Evolutionary conservation across 257 asterid genomes (phyloP).

Genomic region (Leptodermis oblonga): DNA sequence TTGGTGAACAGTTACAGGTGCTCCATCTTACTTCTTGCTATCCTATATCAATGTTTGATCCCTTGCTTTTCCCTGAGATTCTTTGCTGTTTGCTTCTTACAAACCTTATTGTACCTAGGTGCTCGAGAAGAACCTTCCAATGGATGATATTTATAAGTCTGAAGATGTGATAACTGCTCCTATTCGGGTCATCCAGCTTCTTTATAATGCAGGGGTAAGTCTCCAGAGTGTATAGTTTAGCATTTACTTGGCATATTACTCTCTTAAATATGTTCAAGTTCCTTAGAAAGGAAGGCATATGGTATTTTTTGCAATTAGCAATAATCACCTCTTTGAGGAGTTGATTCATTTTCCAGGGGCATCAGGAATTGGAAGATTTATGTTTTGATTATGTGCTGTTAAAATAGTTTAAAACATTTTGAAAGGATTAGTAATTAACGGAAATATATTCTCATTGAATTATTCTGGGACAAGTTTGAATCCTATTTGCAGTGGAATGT

Average conservation of each 20-base stretch:
- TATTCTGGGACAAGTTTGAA: neutral
- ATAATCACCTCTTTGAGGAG: neutral
- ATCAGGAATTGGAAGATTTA: neutral
- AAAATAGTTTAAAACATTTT: neutral
- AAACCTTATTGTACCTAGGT: slow-evolving; percentile 41
- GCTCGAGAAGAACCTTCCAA: slow-evolving; percentile 88
- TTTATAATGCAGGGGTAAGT: slow-evolving; percentile 88
- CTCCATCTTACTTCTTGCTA: slow-evolving; percentile 15
- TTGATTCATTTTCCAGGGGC: neutral
- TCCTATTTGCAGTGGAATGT: neutral
- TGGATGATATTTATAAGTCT: slow-evolving; percentile 76
- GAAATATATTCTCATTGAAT: neutral
- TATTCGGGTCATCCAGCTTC: slow-evolving; percentile 82
- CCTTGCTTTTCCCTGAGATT: slow-evolving; percentile 4
- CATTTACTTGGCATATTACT: neutral
- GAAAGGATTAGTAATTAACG: neutral
- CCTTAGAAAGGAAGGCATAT: neutral
- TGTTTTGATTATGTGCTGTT: neutral
- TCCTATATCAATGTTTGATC: slow-evolving; percentile 14
- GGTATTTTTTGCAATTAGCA: neutral
- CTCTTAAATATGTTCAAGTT: neutral
- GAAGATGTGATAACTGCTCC: slow-evolving; percentile 85
- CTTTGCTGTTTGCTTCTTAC: slow-evolving; percentile 18
- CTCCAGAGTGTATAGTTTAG: neutral
- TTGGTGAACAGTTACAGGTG: slow-evolving; percentile 91